A percentile compares a stretch with the other conserved stretches of the same genome.
Conservation (phyloP, 805 yeast species). For the Metschnikowia drakensbergensis region DNA sequence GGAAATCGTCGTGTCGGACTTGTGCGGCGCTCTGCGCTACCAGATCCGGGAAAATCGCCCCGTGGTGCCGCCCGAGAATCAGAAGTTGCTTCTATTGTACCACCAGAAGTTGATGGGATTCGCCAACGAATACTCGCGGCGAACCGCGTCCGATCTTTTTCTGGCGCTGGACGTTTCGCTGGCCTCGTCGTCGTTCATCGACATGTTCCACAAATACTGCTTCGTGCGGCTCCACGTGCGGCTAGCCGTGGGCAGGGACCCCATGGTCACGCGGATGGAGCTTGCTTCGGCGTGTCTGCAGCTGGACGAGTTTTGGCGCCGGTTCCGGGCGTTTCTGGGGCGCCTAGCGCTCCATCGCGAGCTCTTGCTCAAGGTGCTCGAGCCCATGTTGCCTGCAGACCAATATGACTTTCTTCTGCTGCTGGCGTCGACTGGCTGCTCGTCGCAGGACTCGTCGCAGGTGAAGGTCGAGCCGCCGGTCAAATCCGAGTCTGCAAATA, state of each 20-base stretch:
- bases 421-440: neutral
- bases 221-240: constrained; percentile 6
- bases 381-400: neutral
- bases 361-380: constrained; percentile 3
- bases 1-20: constrained; percentile 15
- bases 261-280: neutral
- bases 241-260: constrained; percentile 3
- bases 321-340: constrained; percentile 1
- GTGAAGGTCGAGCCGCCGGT: constrained; percentile 6
- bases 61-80: constrained; percentile 2
- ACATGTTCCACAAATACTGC: constrained; percentile 7
- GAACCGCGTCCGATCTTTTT: constrained; percentile 9
- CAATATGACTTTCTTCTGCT: constrained; percentile 1
- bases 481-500: neutral
- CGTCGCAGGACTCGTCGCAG: neutral
- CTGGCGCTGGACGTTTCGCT: constrained; percentile 6
- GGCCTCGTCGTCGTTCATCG: constrained; percentile 9
- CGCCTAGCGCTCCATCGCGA: neutral
- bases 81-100: constrained; percentile 3
- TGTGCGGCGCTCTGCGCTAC: constrained; percentile 1
- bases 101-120: constrained; percentile 2
- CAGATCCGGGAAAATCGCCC: constrained; percentile 3
- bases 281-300: neutral
- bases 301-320: constrained; percentile 6
- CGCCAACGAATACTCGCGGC: constrained; percentile 4